Evolutionary conservation across 208 protist species (phyloP), one percentile per base, ranked within the genome.

Genomic region (Trypanosoma boissoni): DNA sequence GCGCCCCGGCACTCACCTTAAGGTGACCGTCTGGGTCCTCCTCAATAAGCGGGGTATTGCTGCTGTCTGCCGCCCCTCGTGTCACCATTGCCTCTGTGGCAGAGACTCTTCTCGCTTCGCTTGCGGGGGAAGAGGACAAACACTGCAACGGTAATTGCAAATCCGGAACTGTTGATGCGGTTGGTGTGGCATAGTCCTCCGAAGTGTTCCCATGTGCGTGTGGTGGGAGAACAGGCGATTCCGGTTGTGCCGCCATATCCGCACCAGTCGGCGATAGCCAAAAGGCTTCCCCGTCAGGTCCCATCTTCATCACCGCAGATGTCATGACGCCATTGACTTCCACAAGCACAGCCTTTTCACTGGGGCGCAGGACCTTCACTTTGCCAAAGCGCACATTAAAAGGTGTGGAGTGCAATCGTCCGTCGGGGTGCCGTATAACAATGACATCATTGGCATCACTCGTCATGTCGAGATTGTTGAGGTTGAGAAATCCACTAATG

Each of bases 351-450:
- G 97, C 72, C 36, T 98, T 97, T 58, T 98, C 94, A 12, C 71
- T 68, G 20, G 78, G 70, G 37, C 75, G 78, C 51, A 98, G 81
- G 23, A 99, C 70, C 57, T 97, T 94, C 1, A 95, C 68, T 18
- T 97, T 94, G 10, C 97, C 97, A 64, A 99, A 99, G 28, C 97
- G 89, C 12, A 99, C 92, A 61, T 99, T 97, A 70, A 99, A 99
- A 1, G 97, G 96, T 0, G 94, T 98, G 64, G 82, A 94, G 28
- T 86, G 83, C 8, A 98, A 63, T 2, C 83, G 77, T 45, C 97
- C 97, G 75, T 99, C 95, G 7, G 78, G 67, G 61, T 99, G 97
- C 20, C 89, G 78, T 3, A 99, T 80, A 0, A 98, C 96, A 41
- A 99, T 91, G 18, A 99, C 92, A 64, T 99, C 98, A 46, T 98